A percentile compares a stretch with the other conserved stretches of the same genome.
These are phyloP conservation scores for Inonotus hispidus DNA, from an alignment of 1,284 basidiomycete genomes.

Conservation along the genomic window DNA sequence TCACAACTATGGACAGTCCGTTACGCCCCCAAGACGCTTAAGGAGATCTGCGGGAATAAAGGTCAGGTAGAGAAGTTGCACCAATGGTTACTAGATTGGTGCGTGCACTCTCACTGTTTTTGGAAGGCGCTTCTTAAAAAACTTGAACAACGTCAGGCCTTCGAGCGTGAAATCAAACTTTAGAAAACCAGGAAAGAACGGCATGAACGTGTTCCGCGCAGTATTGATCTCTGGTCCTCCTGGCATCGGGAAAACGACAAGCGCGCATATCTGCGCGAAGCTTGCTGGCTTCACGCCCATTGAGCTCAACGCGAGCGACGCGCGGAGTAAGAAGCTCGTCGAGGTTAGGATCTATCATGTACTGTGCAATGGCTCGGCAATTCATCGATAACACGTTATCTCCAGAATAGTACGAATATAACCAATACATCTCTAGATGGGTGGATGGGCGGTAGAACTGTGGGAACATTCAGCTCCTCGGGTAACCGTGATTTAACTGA, in stretches of 20 bases:
- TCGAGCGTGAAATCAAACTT: slow-evolving; percentile 69
- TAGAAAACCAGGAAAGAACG: slow-evolving; percentile 93
- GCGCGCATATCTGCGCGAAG: slow-evolving; percentile 89
- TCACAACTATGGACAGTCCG: slow-evolving; percentile 92
- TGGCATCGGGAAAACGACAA: slow-evolving; percentile 97
- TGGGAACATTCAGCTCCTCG: slow-evolving; percentile 21
- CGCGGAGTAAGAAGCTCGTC: slow-evolving; percentile 93
- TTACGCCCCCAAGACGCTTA: slow-evolving; percentile 85
- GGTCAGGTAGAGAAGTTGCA: slow-evolving; percentile 83
- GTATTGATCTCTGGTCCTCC: slow-evolving; percentile 91
- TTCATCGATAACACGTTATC: neutral
- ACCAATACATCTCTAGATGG: slow-evolving; percentile 87
- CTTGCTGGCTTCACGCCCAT: slow-evolving; percentile 87
- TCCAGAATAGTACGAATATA: slow-evolving; percentile 78
- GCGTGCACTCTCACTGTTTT: slow-evolving; percentile 22
- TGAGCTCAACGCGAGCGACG: slow-evolving; percentile 95
- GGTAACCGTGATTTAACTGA: neutral
- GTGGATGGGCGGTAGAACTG: slow-evolving; percentile 69
- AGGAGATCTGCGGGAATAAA: slow-evolving; percentile 97
- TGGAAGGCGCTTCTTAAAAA: neutral
- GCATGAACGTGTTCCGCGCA: slow-evolving; percentile 82
- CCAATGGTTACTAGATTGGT: slow-evolving; percentile 88
- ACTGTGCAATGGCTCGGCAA: too few species aligned
- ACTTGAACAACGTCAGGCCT: slow-evolving; percentile 46
- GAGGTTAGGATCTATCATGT: slow-evolving; percentile 48